phyloP scores from a whole-genome alignment of 352 stramenopile genomes.

The Phytophthora tubulina region DNA sequence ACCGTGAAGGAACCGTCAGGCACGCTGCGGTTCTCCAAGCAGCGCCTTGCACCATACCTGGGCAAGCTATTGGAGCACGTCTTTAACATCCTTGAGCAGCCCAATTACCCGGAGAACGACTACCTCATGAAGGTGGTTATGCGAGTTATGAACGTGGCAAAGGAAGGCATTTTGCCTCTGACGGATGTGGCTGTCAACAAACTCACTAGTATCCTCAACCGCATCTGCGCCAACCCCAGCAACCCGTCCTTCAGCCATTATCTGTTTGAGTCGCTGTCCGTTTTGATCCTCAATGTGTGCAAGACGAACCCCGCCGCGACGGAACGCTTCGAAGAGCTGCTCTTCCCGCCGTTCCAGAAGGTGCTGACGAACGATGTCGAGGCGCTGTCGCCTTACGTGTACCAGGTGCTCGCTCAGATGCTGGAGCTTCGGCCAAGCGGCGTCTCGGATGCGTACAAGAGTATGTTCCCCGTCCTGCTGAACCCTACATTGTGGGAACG shows the following conservation, averaged over 20 bases:
- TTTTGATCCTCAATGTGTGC: conserved; percentile 95
- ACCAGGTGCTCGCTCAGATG: conserved; percentile 99
- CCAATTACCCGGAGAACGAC: conserved; percentile 97
- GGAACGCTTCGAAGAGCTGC: conserved; percentile 94
- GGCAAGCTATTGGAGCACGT: conserved; percentile 94
- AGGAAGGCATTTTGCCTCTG: conserved; percentile 94
- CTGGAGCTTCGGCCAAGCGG: conserved; percentile 94
- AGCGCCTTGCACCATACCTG: conserved; percentile 92
- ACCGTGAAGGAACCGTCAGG: conserved; percentile 92
- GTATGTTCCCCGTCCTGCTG: conserved; percentile 95
- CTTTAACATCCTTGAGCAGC: conserved; percentile 96
- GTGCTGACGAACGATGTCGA: conserved; percentile 98
- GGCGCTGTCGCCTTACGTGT: conserved; percentile 97
- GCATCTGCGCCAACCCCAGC: conserved; percentile 97
- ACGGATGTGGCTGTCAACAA: conserved; percentile 96
- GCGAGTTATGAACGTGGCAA: conserved; percentile 93
- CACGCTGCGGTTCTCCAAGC: conserved; percentile 80
- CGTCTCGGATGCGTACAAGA: conserved; percentile 94
- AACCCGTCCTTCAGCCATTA: conserved; percentile 99
- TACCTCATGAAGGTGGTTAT: conserved; percentile 99
- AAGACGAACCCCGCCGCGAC: conserved; percentile 80
- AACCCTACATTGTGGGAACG: conserved; percentile 96
- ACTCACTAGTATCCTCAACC: conserved; percentile 93
- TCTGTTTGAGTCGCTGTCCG: conserved; percentile 98
- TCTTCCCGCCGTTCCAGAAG: conserved; percentile 98